Conservation (phyloP, 345 rosid genomes). For the Anacardium occidentale region DNA sequence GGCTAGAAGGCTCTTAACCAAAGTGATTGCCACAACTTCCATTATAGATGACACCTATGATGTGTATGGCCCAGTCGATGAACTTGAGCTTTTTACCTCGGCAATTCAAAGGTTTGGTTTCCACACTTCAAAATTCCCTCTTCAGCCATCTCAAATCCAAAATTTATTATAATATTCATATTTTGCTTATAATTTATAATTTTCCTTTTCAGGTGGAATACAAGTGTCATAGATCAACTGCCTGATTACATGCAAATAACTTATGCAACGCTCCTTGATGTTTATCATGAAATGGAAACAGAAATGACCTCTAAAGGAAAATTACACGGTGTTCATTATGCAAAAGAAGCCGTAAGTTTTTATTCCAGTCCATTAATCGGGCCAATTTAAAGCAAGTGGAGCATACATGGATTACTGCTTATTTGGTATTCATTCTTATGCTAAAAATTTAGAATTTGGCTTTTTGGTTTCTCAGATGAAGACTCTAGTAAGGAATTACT, state of each 20-base stretch:
- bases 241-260: slow-evolving; percentile 25
- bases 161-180: too few relatives aligned
- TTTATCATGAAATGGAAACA: slow-evolving; percentile 17
- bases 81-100: slow-evolving; percentile 22
- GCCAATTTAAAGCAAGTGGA: too few relatives aligned
- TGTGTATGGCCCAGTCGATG: slow-evolving; percentile 31
- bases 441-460: too few relatives aligned
- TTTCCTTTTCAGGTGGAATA: slow-evolving; percentile 4
- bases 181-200: too few relatives aligned
- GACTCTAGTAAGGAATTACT: not conserved
- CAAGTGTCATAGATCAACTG: not conserved
- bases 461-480: not conserved
- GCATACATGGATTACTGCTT: too few relatives aligned
- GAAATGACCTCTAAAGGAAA: not conserved
- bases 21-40: slow-evolving; percentile 18
- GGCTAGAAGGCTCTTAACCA: slow-evolving; percentile 19
- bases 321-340: not conserved
- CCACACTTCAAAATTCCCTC: not conserved
- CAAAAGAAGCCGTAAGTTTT: not conserved
- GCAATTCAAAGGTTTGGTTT: slow-evolving; percentile 33
- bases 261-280: not conserved
- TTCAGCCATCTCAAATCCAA: not conserved
- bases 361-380: too few relatives aligned
- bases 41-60: slow-evolving; percentile 29
- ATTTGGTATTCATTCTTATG: not conserved